Evolutionary conservation across 345 rosid genomes (phyloP), one percentile per base, ranked within the genome.

Genomic region (Raphanus sativus): DNA sequence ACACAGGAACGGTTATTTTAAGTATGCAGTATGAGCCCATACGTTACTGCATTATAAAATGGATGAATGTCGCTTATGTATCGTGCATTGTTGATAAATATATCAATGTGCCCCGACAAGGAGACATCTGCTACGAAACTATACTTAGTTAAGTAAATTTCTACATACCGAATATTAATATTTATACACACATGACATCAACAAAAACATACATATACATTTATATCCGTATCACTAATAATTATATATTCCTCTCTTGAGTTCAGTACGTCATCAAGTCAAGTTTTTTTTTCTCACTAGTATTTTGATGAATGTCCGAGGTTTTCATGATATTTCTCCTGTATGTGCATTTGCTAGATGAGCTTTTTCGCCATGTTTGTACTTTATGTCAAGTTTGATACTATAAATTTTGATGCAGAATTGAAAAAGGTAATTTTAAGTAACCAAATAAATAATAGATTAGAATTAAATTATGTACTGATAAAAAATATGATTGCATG

Each of bases 61-160:
- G 52, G 56, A 59, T 70, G 79, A 58, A 59, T 80, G 83, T 80
- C 83, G 73, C 83, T 15, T 58, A 29, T 65, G 33, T 64, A 73
- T 68, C 60, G 38, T 63, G 70, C 79, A 80, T 80, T 58, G 65
- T 55, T 80, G 79, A 80, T 80, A 73, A 64, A 74, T 42, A 70
- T 70, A 42, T 64, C 76, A 59, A 58, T 80, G 83, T 75, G 79
- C 76, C 83, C 83, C 79, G 83, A 80, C 79, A 80, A 75, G 83
- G 79, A 80, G 73, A 80, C 83, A 80, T 75, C 76, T 56, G 67
- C 75, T 80, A 75, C 17, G 10, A 63, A 74, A 79, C 79, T 69
- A 75, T 75, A 64, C 75, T 74, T 56, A 68, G 60, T 56, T 63
- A 63, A 52, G 52, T 36, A 68, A 68, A 68, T 73, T 61, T 79